Percentiles rank a stretch among this genome's conserved stretches.
Evolutionary conservation across 2,329 filamentous ascomycete species (phyloP).

Genomic region (Thermoascus crustaceus): DNA sequence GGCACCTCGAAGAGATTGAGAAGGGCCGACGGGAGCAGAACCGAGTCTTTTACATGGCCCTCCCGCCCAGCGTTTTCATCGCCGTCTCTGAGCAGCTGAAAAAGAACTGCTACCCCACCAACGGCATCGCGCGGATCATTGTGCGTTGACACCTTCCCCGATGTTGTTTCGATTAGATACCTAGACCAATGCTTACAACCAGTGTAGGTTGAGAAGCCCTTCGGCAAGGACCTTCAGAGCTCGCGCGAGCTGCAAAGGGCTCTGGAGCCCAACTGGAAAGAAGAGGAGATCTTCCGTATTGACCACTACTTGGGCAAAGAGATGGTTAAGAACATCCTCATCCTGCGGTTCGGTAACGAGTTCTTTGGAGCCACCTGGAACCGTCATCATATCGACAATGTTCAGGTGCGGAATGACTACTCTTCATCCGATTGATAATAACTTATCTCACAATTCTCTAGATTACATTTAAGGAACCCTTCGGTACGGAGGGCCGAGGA

Average conservation of each 20-base stretch:
- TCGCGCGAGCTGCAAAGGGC: constrained; percentile 92
- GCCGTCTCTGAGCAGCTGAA: constrained; percentile 96
- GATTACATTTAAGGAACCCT: constrained; percentile 99
- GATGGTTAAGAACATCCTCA: constrained; percentile 99
- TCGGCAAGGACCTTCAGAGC: constrained; percentile 91
- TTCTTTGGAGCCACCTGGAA: constrained; percentile 99
- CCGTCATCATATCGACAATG: constrained; percentile 97
- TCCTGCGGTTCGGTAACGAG: constrained; percentile 95
- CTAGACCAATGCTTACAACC: background rate
- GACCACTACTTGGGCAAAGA: constrained; percentile 99
- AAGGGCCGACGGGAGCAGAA: constrained; percentile 73
- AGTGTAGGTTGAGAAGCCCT: constrained; percentile 92
- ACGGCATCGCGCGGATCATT: constrained; percentile 87
- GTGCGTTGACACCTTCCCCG: constrained; percentile 45
- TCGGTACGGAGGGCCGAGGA: constrained; percentile 93
- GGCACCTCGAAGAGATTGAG: constrained; percentile 80
- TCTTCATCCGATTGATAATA: background rate
- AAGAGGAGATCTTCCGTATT: constrained; percentile 98
- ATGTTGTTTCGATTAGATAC: background rate
- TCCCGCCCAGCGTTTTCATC: constrained; percentile 95
- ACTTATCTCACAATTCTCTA: constrained; percentile 21
- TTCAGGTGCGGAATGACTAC: constrained; percentile 51
- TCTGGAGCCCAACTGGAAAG: constrained; percentile 94
- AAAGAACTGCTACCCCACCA: constrained; percentile 89
- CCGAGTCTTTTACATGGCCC: constrained; percentile 97